These are phyloP conservation scores for Emergomyces africanus DNA, from an alignment of 2,329 filamentous ascomycete genomes.

Conservation along the genomic window DNA sequence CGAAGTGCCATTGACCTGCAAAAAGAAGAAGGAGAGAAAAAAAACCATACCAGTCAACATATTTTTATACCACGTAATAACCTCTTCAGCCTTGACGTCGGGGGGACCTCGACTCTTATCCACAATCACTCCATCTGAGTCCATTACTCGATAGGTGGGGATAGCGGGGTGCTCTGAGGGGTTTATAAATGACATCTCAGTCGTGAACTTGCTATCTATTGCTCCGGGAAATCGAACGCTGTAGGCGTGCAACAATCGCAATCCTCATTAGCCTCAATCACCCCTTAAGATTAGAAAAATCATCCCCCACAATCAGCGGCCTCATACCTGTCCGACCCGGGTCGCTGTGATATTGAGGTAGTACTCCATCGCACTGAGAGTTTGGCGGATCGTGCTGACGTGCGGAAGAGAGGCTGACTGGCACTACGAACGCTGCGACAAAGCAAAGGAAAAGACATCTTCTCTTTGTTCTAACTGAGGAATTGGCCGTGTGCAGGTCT, in stretches of 20 bases:
- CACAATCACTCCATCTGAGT: slow-evolving; percentile 74
- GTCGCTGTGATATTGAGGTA: slow-evolving; percentile 43
- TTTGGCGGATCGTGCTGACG: slow-evolving; percentile 5
- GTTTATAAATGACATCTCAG: slow-evolving; percentile 60
- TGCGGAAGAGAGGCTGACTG: slow-evolving; percentile 1
- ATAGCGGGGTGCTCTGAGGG: slow-evolving; percentile 63
- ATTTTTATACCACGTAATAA: slow-evolving; percentile 48
- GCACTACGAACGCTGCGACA: slow-evolving; percentile 8
- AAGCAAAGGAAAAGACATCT: slow-evolving; percentile 13
- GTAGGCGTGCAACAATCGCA: slow-evolving; percentile 3
- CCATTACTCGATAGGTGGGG: slow-evolving; percentile 81
- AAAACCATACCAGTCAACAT: slow-evolving; percentile 44
- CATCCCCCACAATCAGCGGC: background rate
- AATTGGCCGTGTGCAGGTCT: background rate
- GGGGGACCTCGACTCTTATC: slow-evolving; percentile 56
- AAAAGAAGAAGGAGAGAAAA: too few relatives aligned
- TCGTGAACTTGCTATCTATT: slow-evolving; percentile 84
- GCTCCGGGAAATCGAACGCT: slow-evolving; percentile 77
- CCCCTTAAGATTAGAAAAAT: background rate
- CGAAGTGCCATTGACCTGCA: too few relatives aligned
- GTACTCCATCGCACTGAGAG: slow-evolving; percentile 34
- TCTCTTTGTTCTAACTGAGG: slow-evolving; percentile 1
- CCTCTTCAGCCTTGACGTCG: slow-evolving; percentile 52
- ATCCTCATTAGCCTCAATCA: slow-evolving; percentile 4
- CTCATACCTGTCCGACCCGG: slow-evolving; percentile 45